Base-by-base conservation (phyloP, 1,139 yeast genomes). In the Ogataea hybrid region DNA sequence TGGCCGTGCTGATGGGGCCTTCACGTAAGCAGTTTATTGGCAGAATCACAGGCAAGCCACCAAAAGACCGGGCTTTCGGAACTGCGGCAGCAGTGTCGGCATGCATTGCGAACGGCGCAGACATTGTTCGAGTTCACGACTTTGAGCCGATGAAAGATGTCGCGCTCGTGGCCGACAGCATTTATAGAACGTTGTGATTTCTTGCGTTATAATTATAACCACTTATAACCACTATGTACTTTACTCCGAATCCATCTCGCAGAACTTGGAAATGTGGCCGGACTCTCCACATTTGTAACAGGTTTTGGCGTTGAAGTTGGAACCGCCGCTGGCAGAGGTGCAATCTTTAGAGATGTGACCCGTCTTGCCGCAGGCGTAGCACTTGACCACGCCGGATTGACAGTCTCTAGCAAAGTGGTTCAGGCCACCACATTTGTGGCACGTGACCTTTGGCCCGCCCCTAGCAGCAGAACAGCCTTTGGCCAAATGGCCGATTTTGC, bases 361-460 rank as follows among this genome's bases (percentile, higher is more conserved):
- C 52, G 77, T 72, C 67, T 84, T 82, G 56, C 96, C 96, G 69
- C 97, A 89, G 46, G 94, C 86, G 74, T 86, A 89, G 69, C 97
- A 89, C 68, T 85, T 86, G 64, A 82, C 79, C 42, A 68, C 73
- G 53, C 77, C 74, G 49, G 88, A 89, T 67, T 83, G 87, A 68
- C 96, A 87, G 67, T 86, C 95, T 69, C 88, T 83, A 50, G 95
- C 95, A 69, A 81, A 84, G 67, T 87, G 96, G 79, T 86, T 86
- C 63, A 94, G 90, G 52, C 94, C 95, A 59, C 95, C 95, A 67
- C 95, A 87, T 69, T 83, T 86, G 82, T 84, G 85, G 69, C 95
- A 87, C 46, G 89, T 79, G 50, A 58, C 45, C 39, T 47, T 48
- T 23, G 50, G 43, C 16, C 48, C 45, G 25, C 41, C 42, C 28